These are phyloP conservation scores for Neoarthrinium moseri DNA, from an alignment of 2,329 filamentous ascomycete species.

Conservation along the genomic window DNA sequence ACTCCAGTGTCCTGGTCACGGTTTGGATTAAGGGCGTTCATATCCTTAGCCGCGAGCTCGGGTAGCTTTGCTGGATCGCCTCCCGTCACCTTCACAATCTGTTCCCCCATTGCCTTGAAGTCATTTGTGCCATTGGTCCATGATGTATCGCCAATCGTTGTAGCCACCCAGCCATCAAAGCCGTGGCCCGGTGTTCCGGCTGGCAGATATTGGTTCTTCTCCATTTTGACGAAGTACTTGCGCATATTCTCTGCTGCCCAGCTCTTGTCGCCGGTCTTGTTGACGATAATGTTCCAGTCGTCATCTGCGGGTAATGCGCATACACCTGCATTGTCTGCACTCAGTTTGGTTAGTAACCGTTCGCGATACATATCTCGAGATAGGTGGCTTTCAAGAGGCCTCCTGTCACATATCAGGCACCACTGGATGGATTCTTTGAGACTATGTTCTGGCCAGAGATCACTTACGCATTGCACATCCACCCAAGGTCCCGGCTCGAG, in stretches of 20 bases:
- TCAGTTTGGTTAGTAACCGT: background rate
- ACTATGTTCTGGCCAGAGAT: background rate
- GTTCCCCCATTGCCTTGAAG: slow-evolving; percentile 19
- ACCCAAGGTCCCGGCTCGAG: slow-evolving; percentile 31
- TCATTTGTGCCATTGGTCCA: slow-evolving; percentile 17
- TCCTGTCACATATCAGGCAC: no score
- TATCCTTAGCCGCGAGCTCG: slow-evolving; percentile 13
- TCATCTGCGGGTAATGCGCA: slow-evolving; percentile 27
- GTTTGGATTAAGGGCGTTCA: slow-evolving; percentile 23
- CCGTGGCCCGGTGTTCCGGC: slow-evolving; percentile 24
- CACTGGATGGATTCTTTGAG: no score
- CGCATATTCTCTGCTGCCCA: slow-evolving; percentile 26
- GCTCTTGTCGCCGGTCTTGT: slow-evolving; percentile 25
- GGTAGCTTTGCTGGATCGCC: slow-evolving; percentile 19
- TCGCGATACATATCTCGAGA: no score
- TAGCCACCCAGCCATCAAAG: slow-evolving; percentile 26
- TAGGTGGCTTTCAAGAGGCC: no score
- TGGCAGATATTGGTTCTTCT: slow-evolving; percentile 26
- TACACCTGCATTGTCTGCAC: slow-evolving; percentile 15
- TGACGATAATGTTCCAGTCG: slow-evolving; percentile 27
- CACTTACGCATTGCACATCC: slow-evolving; percentile 32
- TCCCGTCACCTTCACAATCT: slow-evolving; percentile 20
- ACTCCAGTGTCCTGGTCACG: slow-evolving; percentile 25
- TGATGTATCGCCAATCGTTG: slow-evolving; percentile 25
- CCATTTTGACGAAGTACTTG: slow-evolving; percentile 23